A percentile compares a stretch with the other conserved stretches of the same genome.
Evolutionary conservation across 2,329 filamentous ascomycete species (phyloP).

Genomic region (Mycogone perniciosa): DNA sequence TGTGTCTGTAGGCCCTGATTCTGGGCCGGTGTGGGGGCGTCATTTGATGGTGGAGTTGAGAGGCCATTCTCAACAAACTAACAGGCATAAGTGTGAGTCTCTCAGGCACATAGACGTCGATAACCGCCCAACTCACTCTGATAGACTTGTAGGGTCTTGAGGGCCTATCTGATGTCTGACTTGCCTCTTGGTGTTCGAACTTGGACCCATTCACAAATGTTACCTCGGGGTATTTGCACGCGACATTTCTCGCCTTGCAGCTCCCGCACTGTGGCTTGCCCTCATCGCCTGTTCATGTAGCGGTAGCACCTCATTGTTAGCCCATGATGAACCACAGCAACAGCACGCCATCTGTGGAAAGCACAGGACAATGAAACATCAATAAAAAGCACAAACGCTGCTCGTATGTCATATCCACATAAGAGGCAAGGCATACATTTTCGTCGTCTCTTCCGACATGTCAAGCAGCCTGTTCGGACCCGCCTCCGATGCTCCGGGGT

Average conservation of each 20-base stretch:
- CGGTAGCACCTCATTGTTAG: not conserved
- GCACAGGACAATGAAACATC: no score
- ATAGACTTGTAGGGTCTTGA: slow-evolving; percentile 7
- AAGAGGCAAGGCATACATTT: slow-evolving; percentile 12
- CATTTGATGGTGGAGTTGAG: not conserved
- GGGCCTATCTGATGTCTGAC: not conserved
- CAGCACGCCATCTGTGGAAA: no score
- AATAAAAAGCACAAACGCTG: no score
- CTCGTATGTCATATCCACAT: no score
- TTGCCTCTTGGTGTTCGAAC: not conserved
- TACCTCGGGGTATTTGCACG: slow-evolving; percentile 13
- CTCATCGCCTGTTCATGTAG: slow-evolving; percentile 14
- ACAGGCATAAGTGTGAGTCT: not conserved
- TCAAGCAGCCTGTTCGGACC: slow-evolving; percentile 17
- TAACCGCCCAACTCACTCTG: slow-evolving; percentile 3
- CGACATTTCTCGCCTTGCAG: slow-evolving; percentile 12
- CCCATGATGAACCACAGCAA: not conserved
- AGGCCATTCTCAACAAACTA: slow-evolving; percentile 3
- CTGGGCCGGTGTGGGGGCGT: not conserved
- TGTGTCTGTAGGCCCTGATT: not conserved
- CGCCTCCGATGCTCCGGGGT: slow-evolving; percentile 16
- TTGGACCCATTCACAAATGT: slow-evolving; percentile 10
- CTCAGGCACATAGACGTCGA: not conserved
- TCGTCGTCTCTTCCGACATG: slow-evolving; percentile 16
- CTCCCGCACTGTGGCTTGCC: slow-evolving; percentile 15